phyloP scores from a whole-genome alignment of 2,329 filamentous ascomycete species.

The Fusarium transvaalense region DNA sequence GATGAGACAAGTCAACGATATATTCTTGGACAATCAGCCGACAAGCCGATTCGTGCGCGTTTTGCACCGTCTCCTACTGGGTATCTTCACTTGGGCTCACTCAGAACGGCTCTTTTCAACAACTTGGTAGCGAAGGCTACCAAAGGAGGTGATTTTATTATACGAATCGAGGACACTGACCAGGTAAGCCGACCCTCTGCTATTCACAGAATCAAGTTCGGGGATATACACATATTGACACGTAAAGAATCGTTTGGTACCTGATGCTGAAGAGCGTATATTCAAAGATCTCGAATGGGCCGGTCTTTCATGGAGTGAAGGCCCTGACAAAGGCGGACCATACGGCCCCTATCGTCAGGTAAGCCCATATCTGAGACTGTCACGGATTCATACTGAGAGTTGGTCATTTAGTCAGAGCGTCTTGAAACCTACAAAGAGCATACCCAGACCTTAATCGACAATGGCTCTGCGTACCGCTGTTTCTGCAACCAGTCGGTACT shows the following conservation, averaged over 20 bases:
- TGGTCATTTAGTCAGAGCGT: constrained; percentile 76
- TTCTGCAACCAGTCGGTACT: constrained; percentile 85
- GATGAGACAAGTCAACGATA: constrained; percentile 36
- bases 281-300: constrained; percentile 89
- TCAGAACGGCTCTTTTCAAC: constrained; percentile 95
- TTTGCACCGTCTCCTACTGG: constrained; percentile 98
- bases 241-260: constrained; percentile 79
- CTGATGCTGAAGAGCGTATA: constrained; percentile 81
- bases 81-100: constrained; percentile 89
- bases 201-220: background rate
- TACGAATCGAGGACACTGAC: constrained; percentile 96
- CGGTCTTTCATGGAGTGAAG: constrained; percentile 93
- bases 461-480: constrained; percentile 87
- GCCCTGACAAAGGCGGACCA: constrained; percentile 82
- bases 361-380: constrained; percentile 41
- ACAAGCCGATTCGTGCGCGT: constrained; percentile 68
- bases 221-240: constrained; percentile 10
- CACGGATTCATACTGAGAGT: background rate
- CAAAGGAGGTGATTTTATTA: constrained; percentile 83
- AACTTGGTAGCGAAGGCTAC: constrained; percentile 91
- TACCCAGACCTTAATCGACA: constrained; percentile 74
- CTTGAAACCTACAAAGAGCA: constrained; percentile 79
- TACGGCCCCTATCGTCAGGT: constrained; percentile 90
- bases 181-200: constrained; percentile 66
- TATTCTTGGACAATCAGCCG: constrained; percentile 63